These are phyloP conservation scores for Calonectria henricotiae DNA, from an alignment of 2,329 filamentous ascomycete species.

Conservation along the genomic window DNA sequence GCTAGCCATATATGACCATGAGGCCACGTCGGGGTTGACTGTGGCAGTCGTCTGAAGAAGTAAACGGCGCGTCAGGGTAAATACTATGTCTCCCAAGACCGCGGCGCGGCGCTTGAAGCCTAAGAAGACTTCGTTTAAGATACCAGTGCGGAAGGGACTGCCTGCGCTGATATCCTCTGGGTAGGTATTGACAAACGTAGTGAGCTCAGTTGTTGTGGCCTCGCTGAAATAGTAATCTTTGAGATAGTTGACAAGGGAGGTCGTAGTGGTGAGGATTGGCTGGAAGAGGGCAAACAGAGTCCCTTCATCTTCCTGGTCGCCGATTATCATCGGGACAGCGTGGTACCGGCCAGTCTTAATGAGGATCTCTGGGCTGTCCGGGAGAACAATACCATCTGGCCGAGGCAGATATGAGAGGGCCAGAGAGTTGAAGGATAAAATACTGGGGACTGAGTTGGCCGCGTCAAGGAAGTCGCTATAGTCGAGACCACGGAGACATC, in stretches of 20 bases:
- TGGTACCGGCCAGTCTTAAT: conserved; percentile 67
- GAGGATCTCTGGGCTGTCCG: conserved; percentile 69
- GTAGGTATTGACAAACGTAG: conserved; percentile 70
- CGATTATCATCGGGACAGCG: conserved; percentile 75
- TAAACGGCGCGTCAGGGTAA: conserved; percentile 59
- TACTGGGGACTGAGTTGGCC: conserved; percentile 71
- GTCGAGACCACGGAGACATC: conserved; percentile 70
- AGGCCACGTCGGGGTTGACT: conserved; percentile 64
- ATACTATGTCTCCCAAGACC: conserved; percentile 76
- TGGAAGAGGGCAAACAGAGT: conserved; percentile 76
- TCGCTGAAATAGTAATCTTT: conserved; percentile 66
- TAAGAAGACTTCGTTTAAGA: conserved; percentile 74
- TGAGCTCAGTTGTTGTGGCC: conserved; percentile 60
- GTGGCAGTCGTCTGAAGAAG: conserved; percentile 64
- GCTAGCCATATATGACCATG: conserved; percentile 75
- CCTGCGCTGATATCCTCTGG: conserved; percentile 67
- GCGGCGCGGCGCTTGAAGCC: conserved; percentile 78
- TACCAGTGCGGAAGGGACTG: conserved; percentile 73
- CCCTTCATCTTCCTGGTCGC: conserved; percentile 78
- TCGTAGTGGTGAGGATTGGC: conserved; percentile 71
- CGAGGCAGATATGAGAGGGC: conserved; percentile 75
- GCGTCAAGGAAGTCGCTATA: conserved; percentile 71
- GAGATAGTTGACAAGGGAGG: conserved; percentile 70
- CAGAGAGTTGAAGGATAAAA: conserved; percentile 72
- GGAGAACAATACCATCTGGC: conserved; percentile 71